These are phyloP conservation scores for Peronospora belbahrii DNA, from an alignment of 352 stramenopile genomes.

Conservation along the genomic window DNA sequence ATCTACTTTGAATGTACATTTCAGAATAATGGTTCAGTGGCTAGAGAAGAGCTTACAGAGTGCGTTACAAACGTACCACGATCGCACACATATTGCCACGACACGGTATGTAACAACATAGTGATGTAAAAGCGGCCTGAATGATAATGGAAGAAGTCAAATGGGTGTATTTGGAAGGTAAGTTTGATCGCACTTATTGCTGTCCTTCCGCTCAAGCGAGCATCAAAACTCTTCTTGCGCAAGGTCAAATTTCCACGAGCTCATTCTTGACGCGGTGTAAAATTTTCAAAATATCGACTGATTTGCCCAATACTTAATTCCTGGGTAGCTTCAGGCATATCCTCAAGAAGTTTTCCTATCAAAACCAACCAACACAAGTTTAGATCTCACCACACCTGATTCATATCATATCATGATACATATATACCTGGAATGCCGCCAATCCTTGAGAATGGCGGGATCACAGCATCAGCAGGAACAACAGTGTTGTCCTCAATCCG, in stretches of 20 bases:
- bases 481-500: conserved; percentile 77
- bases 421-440: conserved; percentile 56
- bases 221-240: too few species aligned
- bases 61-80: too few species aligned
- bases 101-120: too few species aligned
- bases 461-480: conserved; percentile 65
- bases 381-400: background rate
- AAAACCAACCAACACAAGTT: background rate
- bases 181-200: too few species aligned
- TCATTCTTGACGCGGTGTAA: conserved; percentile 39
- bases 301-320: conserved; percentile 66
- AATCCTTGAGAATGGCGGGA: conserved; percentile 70
- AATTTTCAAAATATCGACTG: conserved; percentile 81
- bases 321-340: conserved; percentile 79
- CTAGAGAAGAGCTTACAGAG: too few species aligned
- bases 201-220: too few species aligned
- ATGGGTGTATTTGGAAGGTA: too few species aligned
- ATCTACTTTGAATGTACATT: too few species aligned
- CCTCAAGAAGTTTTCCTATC: conserved; percentile 55
- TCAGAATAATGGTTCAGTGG: too few species aligned
- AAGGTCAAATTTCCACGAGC: background rate
- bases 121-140: too few species aligned
- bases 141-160: too few species aligned
- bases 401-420: background rate
- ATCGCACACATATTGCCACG: too few species aligned